Base-by-base conservation (phyloP, 1,284 basidiomycete genomes). In the Moesziomyces globuligerus region DNA sequence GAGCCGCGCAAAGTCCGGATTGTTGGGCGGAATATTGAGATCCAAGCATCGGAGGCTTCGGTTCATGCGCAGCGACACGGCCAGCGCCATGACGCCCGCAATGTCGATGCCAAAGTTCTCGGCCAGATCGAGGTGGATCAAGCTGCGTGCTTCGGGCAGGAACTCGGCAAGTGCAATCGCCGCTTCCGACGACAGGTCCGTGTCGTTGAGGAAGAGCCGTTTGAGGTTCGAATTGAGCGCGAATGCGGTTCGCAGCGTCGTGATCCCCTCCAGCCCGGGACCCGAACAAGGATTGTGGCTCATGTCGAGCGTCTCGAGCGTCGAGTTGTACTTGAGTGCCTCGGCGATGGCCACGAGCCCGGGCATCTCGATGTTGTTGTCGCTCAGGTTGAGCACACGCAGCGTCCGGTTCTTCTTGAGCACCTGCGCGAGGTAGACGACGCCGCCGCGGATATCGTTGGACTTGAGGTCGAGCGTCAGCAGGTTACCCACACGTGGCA, bases 141-240 rank as follows among this genome's bases (percentile, higher is more conserved):
- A 86, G 0, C 90, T 90, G 24, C 87, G 87, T 0, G 92, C 90
- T 81, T 98, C 94, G 0, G 94, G 94, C 3, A 98, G 86, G 85
- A 97, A 98, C 83, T 98, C 94, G 4, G 95, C 95, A 1, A 98
- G 87, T 0, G 93, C 91, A 58, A 98, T 96, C 0, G 95, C 94
- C 4, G 92, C 94, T 2, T 90, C 86, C 0, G 92, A 91, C 0
- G 88, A 88, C 74, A 98, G 86, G 6, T 87, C 86, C 0, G 94
- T 97, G 5, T 90, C 89, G 15, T 91, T 89, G 24, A 98, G 87
- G 85, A 97, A 98, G 32, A 99, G 85, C 1, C 94, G 89, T 82
- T 95, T 96, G 29, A 98, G 87, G 1, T 92, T 90, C 1, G 90
- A 90, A 82, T 98, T 97, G 62, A 97, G 87, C 0, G 93, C 94